A percentile compares a stretch with the other conserved stretches of the same genome.
phyloP scores from a whole-genome alignment of 768 basidiomycete genomes.

The Amanita subjunquillea region DNA sequence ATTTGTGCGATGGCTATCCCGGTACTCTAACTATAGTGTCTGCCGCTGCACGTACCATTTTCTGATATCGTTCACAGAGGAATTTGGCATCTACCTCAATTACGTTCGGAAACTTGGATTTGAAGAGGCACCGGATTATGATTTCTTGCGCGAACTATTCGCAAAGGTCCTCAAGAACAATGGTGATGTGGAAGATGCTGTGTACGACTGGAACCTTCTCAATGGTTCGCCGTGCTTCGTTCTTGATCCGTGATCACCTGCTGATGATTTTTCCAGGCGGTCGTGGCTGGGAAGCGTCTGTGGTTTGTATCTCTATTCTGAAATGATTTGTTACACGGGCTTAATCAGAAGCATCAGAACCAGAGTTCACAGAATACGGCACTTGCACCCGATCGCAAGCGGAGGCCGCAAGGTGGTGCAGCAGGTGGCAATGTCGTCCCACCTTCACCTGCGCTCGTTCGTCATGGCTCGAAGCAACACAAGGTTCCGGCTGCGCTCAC shows the following conservation, averaged over 20 bases:
- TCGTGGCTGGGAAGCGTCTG: slow-evolving; percentile 86
- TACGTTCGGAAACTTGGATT: slow-evolving; percentile 99
- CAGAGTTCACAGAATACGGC: slow-evolving; percentile 52
- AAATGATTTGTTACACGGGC: slow-evolving; percentile 1
- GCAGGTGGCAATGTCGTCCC: slow-evolving; percentile 40
- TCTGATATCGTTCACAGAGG: slow-evolving; percentile 45
- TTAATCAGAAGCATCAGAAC: slow-evolving; percentile 39
- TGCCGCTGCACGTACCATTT: not conserved
- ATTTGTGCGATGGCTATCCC: slow-evolving; percentile 92
- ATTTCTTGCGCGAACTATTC: slow-evolving; percentile 93
- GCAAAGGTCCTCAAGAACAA: slow-evolving; percentile 88
- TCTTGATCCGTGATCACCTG: not conserved
- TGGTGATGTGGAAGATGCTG: slow-evolving; percentile 83
- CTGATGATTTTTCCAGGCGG: slow-evolving; percentile 41
- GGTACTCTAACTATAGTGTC: slow-evolving; percentile 33
- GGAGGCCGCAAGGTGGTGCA: slow-evolving; percentile 49
- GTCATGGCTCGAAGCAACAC: slow-evolving; percentile 65
- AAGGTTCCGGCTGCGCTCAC: slow-evolving; percentile 50
- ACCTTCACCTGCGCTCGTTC: slow-evolving; percentile 71
- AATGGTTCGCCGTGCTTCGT: slow-evolving; percentile 45
- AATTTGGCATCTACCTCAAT: slow-evolving; percentile 97
- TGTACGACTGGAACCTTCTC: slow-evolving; percentile 94
- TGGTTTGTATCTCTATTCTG: slow-evolving; percentile 34
- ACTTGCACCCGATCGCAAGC: slow-evolving; percentile 44
- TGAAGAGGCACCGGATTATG: slow-evolving; percentile 98